Evolutionary conservation across 805 yeast species (phyloP).

Genomic region (Nakazawaea populi): DNA sequence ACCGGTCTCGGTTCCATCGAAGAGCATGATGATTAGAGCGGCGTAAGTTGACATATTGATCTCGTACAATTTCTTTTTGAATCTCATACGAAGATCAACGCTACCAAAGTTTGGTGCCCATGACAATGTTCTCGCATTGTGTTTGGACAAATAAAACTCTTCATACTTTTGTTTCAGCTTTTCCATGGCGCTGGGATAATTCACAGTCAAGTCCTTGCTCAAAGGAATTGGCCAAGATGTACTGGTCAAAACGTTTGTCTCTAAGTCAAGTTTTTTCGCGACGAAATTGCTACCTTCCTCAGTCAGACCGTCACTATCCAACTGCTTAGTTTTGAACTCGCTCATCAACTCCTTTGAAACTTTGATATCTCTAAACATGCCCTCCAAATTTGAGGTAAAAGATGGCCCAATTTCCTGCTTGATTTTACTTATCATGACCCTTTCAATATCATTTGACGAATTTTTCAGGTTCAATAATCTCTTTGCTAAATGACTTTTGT

Average conservation of each 20-base stretch:
- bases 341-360: slow-evolving; percentile 43
- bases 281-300: slow-evolving; percentile 8
- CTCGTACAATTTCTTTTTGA: slow-evolving; percentile 66
- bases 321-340: slow-evolving; percentile 26
- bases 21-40: slow-evolving; percentile 70
- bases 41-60: slow-evolving; percentile 77
- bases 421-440: slow-evolving; percentile 56
- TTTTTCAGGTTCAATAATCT: slow-evolving; percentile 51
- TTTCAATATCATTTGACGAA: slow-evolving; percentile 57
- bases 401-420: slow-evolving; percentile 76
- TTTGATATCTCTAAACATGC: slow-evolving; percentile 80
- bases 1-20: slow-evolving; percentile 41
- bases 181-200: slow-evolving; percentile 38
- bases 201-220: slow-evolving; percentile 27
- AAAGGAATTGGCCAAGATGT: slow-evolving; percentile 64
- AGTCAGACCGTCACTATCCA: slow-evolving; percentile 11
- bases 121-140: slow-evolving; percentile 50
- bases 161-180: slow-evolving; percentile 40
- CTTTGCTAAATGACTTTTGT: slow-evolving; percentile 82
- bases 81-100: slow-evolving; percentile 69
- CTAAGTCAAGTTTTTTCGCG: slow-evolving; percentile 32
- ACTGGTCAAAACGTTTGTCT: slow-evolving; percentile 50
- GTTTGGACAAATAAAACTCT: slow-evolving; percentile 41
- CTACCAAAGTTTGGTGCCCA: slow-evolving; percentile 88
- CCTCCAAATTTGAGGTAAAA: slow-evolving; percentile 73